Percentiles rank a stretch among this genome's conserved stretches.
Conservation (phyloP, 1,284 basidiomycete species). For the Mycena sp. region DNA sequence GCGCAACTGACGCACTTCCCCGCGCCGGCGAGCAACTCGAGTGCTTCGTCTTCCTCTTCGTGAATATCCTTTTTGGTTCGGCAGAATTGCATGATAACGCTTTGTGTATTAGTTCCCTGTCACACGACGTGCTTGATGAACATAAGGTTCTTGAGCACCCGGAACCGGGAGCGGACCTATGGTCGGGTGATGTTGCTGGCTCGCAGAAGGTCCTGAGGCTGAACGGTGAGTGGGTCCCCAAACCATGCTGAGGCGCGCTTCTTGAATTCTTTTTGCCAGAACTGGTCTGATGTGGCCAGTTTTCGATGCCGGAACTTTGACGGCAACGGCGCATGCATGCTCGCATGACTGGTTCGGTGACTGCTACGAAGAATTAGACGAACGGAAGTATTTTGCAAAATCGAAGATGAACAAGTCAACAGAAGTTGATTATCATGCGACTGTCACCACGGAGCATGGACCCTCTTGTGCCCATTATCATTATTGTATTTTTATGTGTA, state of each 20-base stretch:
- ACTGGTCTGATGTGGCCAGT: too few species aligned
- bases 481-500: too few species aligned
- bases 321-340: slow-evolving; percentile 3
- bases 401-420: not conserved
- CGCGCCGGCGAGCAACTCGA: too few species aligned
- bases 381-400: not conserved
- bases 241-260: slow-evolving; percentile 3
- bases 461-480: too few species aligned
- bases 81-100: too few species aligned
- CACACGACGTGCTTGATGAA: slow-evolving; percentile 22
- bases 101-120: slow-evolving; percentile 18
- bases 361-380: not conserved
- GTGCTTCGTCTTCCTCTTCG: too few species aligned
- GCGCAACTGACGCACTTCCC: slow-evolving; percentile 15
- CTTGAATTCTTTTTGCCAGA: slow-evolving; percentile 24
- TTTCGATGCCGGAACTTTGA: slow-evolving; percentile 1
- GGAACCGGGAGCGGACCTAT: not conserved
- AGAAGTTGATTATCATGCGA: not conserved
- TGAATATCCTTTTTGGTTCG: too few species aligned
- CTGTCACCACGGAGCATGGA: too few species aligned
- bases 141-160: slow-evolving; percentile 3
- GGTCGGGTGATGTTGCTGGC: not conserved
- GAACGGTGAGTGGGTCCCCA: slow-evolving; percentile 17
- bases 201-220: slow-evolving; percentile 11
- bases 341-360: not conserved